Percentiles rank a stretch among this genome's conserved stretches.
These are phyloP conservation scores for Meyerozyma sp. DNA, from an alignment of 1,139 yeast species.

Conservation along the genomic window DNA sequence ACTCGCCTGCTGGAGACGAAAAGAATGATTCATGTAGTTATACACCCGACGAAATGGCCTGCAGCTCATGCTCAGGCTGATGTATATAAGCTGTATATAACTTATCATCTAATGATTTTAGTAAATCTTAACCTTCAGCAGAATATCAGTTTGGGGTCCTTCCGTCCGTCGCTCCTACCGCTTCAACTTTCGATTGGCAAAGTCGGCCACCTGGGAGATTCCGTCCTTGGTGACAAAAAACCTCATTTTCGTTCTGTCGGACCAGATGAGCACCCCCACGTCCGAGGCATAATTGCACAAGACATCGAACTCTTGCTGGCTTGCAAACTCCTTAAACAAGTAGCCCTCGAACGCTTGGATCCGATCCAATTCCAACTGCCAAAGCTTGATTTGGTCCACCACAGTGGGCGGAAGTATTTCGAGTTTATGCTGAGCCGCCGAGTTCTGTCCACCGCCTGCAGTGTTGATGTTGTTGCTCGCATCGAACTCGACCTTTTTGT, in stretches of 20 bases:
- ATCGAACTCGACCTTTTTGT: constrained; percentile 62
- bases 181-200: constrained; percentile 59
- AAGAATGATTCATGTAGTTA: neutral
- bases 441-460: constrained; percentile 28
- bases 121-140: too few relatives aligned
- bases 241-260: constrained; percentile 63
- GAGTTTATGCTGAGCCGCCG: constrained; percentile 37
- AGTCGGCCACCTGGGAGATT: constrained; percentile 81
- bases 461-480: constrained; percentile 53
- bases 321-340: constrained; percentile 78
- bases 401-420: constrained; percentile 91
- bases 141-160: too few relatives aligned
- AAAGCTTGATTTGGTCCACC: constrained; percentile 86
- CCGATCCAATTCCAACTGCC: constrained; percentile 96
- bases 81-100: neutral
- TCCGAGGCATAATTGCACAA: constrained; percentile 79
- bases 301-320: constrained; percentile 69
- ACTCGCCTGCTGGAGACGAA: neutral
- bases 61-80: neutral
- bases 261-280: constrained; percentile 86
- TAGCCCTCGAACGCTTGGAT: constrained; percentile 86
- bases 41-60: neutral
- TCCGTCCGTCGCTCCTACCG: constrained; percentile 3
- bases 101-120: too few relatives aligned
- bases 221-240: constrained; percentile 84